These are phyloP conservation scores for Silene uniflora DNA, from an alignment of 148 eudicot species.

Conservation along the genomic window DNA sequence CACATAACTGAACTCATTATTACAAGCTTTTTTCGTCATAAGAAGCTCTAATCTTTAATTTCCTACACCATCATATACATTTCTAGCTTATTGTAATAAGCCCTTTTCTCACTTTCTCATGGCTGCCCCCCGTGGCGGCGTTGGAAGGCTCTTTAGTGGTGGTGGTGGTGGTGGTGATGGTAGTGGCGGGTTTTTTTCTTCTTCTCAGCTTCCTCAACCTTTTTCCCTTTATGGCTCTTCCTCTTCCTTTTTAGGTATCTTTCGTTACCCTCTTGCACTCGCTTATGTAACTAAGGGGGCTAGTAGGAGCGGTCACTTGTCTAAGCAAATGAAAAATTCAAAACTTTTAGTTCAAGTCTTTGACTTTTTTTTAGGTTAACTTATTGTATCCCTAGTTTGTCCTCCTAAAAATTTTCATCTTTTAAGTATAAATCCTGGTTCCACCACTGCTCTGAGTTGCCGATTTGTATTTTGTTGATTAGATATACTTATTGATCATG, in stretches of 20 bases:
- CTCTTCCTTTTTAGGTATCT: slow-evolving; percentile 48
- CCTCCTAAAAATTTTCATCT: too few relatives aligned
- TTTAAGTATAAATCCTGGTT: too few relatives aligned
- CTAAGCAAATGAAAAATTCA: too few relatives aligned
- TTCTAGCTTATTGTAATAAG: not conserved
- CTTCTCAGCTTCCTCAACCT: slow-evolving; percentile 42
- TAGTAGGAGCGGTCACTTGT: too few relatives aligned
- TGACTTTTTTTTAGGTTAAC: too few relatives aligned
- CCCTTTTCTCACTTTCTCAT: slow-evolving; percentile 17
- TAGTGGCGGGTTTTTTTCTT: slow-evolving; percentile 15
- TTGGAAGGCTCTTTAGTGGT: slow-evolving; percentile 28
- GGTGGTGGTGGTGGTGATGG: slow-evolving; percentile 20
- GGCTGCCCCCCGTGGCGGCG: slow-evolving; percentile 34
- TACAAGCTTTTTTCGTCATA: slow-evolving; percentile 92
- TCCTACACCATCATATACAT: not conserved
- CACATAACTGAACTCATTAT: slow-evolving; percentile 83
- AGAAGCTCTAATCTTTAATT: slow-evolving; percentile 37
- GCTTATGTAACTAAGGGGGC: too few relatives aligned
- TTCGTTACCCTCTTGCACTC: slow-evolving; percentile 1
- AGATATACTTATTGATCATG: not conserved
- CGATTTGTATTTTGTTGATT: not conserved
- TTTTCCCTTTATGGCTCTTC: slow-evolving; percentile 50
- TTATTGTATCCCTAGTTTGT: too few relatives aligned
- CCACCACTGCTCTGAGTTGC: too few relatives aligned
- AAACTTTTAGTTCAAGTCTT: too few relatives aligned